Conservation (phyloP, 1,284 basidiomycete genomes). For the Heterobasidion occidentale region DNA sequence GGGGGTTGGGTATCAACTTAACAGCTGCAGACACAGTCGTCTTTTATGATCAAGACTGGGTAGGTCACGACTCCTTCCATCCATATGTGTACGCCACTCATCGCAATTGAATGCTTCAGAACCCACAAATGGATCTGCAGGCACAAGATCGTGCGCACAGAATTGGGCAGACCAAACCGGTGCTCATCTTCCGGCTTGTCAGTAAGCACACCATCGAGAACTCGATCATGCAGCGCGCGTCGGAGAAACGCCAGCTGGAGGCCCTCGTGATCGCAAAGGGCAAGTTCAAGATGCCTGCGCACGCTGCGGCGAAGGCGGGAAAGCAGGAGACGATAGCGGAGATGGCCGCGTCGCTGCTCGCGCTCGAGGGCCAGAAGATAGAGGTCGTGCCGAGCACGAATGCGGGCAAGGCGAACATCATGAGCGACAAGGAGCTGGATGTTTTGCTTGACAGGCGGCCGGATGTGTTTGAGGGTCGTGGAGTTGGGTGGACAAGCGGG, state of each 20-base stretch:
- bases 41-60: conserved; percentile 96
- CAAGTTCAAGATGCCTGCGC: conserved; percentile 69
- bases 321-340: conserved; percentile 66
- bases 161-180: conserved; percentile 88
- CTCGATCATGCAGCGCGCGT: conserved; percentile 84
- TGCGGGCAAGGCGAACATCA: conserved; percentile 62
- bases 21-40: conserved; percentile 93
- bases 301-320: conserved; percentile 29
- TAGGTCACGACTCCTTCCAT: conserved; percentile 27
- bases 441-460: conserved; percentile 77
- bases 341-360: conserved; percentile 74
- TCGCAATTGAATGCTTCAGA: conserved; percentile 37
- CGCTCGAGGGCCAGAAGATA: conserved; percentile 84
- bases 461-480: conserved; percentile 71
- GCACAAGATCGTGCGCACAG: conserved; percentile 95
- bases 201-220: conserved; percentile 87
- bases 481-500: conserved; percentile 67
- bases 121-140: conserved; percentile 95
- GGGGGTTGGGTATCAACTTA: conserved; percentile 91
- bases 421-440: conserved; percentile 77
- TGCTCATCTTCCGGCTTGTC: conserved; percentile 84
- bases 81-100: background rate
- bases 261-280: conserved; percentile 92
- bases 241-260: conserved; percentile 86
- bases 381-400: conserved; percentile 73